phyloP scores from a whole-genome alignment of 441 rosid species.

The Aleurites moluccanus region DNA sequence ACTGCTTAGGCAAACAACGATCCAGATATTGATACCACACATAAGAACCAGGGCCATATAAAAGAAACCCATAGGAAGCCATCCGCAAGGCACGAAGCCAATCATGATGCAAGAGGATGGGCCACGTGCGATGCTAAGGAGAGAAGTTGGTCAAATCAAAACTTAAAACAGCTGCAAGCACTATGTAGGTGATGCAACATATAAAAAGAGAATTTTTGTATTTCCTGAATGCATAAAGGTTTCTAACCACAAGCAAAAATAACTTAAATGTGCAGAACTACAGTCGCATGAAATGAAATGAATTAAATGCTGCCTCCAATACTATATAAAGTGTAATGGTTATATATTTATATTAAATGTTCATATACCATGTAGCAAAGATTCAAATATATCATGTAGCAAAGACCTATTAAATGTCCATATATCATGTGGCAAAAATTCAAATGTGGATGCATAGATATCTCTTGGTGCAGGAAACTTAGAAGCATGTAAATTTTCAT shows the following conservation, averaged over 20 bases:
- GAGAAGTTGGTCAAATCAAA: constrained; percentile 26
- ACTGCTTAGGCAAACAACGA: constrained; percentile 59
- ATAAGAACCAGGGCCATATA: constrained; percentile 90
- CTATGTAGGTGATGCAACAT: not conserved
- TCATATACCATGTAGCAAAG: not conserved
- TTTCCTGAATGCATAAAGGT: constrained; percentile 5
- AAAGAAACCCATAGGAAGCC: constrained; percentile 83
- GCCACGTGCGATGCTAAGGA: constrained; percentile 44
- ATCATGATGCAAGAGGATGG: constrained; percentile 58
- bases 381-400: not conserved
- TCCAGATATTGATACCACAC: constrained; percentile 84
- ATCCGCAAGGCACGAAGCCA: constrained; percentile 85
- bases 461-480: not conserved
- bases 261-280: not conserved
- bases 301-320: not conserved
- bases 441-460: too few relatives aligned
- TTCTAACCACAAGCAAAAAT: not conserved
- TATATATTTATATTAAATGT: not conserved
- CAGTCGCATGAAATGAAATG: not conserved
- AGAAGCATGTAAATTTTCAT: not conserved
- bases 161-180: constrained; percentile 17
- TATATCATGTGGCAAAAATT: not conserved
- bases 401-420: not conserved
- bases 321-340: not conserved
- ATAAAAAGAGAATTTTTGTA: not conserved